A percentile compares a stretch with the other conserved stretches of the same genome.
These are phyloP conservation scores for Russula abietina DNA, from an alignment of 768 basidiomycete species.

Conservation along the genomic window DNA sequence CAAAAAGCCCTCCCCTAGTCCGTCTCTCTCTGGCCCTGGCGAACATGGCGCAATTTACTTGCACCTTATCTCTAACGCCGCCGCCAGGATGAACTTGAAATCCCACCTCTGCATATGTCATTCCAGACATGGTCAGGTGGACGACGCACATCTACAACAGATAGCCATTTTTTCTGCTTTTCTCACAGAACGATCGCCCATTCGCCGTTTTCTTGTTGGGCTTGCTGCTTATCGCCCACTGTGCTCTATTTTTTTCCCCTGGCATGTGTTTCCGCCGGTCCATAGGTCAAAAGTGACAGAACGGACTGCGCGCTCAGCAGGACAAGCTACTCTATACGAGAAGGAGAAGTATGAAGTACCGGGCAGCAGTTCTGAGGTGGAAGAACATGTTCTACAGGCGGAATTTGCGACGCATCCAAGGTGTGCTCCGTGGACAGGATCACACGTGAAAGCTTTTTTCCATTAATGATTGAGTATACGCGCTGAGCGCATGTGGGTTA, in stretches of 20 bases:
- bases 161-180: conserved; percentile 35
- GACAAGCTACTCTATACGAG: not conserved
- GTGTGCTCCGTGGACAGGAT: too few relatives aligned
- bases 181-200: conserved; percentile 31
- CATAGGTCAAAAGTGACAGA: not conserved
- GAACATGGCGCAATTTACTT: conserved; percentile 24
- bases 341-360: not conserved
- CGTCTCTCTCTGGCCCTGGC: conserved; percentile 15
- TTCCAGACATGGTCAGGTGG: conserved; percentile 42
- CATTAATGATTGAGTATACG: too few relatives aligned
- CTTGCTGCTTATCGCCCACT: conserved; percentile 27
- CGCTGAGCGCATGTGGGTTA: not conserved
- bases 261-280: conserved; percentile 18
- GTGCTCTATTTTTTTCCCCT: conserved; percentile 22
- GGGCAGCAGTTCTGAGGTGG: not conserved
- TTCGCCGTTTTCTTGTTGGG: not conserved
- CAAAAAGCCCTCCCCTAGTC: conserved; percentile 27
- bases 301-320: too few relatives aligned
- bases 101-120: conserved; percentile 19
- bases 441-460: too few relatives aligned
- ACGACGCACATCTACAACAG: conserved; percentile 39
- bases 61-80: conserved; percentile 28
- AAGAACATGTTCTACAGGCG: not conserved
- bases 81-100: conserved; percentile 17
- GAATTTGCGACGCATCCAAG: not conserved